A percentile compares a stretch with the other conserved stretches of the same genome.
phyloP scores from a whole-genome alignment of 805 yeast genomes.

The Yamadazyma philogaea region DNA sequence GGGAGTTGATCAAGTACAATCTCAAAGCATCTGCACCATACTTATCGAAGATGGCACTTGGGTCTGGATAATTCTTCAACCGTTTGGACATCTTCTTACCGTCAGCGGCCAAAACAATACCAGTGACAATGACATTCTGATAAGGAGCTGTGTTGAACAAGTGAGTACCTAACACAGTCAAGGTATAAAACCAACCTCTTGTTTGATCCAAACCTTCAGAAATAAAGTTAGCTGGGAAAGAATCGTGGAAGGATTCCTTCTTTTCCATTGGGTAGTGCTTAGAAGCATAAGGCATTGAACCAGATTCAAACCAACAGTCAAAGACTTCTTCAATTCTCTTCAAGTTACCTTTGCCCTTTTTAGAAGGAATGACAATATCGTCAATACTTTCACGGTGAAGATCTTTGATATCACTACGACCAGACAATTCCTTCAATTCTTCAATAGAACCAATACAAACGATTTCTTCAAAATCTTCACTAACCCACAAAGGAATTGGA shows the following conservation, averaged over 20 bases:
- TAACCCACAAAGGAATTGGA: slow-evolving; percentile 96
- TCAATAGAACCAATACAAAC: slow-evolving; percentile 90
- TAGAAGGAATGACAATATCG: slow-evolving; percentile 87
- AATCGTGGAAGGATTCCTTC: slow-evolving; percentile 60
- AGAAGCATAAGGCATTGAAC: slow-evolving; percentile 98
- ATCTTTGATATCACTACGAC: slow-evolving; percentile 77
- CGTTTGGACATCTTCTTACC: slow-evolving; percentile 99
- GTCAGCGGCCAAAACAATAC: slow-evolving; percentile 95
- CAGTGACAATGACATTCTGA: slow-evolving; percentile 91
- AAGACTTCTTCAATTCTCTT: slow-evolving; percentile 95
- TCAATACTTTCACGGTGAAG: slow-evolving; percentile 94
- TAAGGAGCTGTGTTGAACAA: slow-evolving; percentile 90
- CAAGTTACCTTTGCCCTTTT: slow-evolving; percentile 80
- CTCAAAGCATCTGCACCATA: slow-evolving; percentile 99
- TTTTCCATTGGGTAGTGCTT: slow-evolving; percentile 95
- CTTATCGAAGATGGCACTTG: slow-evolving; percentile 70
- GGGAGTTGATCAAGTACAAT: slow-evolving; percentile 93
- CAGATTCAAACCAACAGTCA: slow-evolving; percentile 99
- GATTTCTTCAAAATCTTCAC: slow-evolving; percentile 88
- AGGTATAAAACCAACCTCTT: slow-evolving; percentile 99
- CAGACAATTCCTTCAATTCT: slow-evolving; percentile 82
- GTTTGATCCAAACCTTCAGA: slow-evolving; percentile 99
- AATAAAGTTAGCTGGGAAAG: slow-evolving; percentile 96
- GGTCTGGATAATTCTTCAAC: slow-evolving; percentile 97
- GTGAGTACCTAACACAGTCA: slow-evolving; percentile 93